phyloP scores from a whole-genome alignment of 1,284 basidiomycete genomes.

The Heterobasidion occidentale region DNA sequence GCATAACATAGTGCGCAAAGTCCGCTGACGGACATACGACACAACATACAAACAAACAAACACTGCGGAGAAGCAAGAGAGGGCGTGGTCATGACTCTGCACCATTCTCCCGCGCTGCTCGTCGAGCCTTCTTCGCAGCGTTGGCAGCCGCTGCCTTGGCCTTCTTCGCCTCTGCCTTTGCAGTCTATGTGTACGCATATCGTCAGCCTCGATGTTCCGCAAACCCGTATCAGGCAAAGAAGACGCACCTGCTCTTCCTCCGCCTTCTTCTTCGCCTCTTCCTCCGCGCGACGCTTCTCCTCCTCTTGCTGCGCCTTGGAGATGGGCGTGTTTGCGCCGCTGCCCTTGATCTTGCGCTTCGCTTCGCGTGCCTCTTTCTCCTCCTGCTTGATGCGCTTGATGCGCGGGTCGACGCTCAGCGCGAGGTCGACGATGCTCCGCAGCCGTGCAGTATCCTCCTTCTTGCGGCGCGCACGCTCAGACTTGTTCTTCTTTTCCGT shows the following conservation, averaged over 20 bases:
- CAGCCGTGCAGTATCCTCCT: slow-evolving; percentile 93
- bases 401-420: slow-evolving; percentile 85
- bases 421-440: slow-evolving; percentile 86
- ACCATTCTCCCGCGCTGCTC: slow-evolving; percentile 37
- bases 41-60: not conserved
- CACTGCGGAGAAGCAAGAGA: not conserved
- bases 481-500: slow-evolving; percentile 99
- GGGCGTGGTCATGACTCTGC: not conserved
- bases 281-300: slow-evolving; percentile 67
- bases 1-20: no score
- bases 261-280: slow-evolving; percentile 59
- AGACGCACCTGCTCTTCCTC: slow-evolving; percentile 54
- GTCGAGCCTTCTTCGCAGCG: slow-evolving; percentile 93
- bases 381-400: slow-evolving; percentile 95
- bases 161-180: slow-evolving; percentile 78
- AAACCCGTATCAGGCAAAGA: not conserved
- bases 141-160: slow-evolving; percentile 78
- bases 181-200: slow-evolving; percentile 29
- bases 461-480: slow-evolving; percentile 93
- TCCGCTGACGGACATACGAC: no score
- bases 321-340: slow-evolving; percentile 33
- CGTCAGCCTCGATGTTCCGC: not conserved
- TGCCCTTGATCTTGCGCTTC: slow-evolving; percentile 68
- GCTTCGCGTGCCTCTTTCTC: slow-evolving; percentile 94
- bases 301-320: slow-evolving; percentile 64